Base-by-base conservation (phyloP, 495 filamentous ascomycete genomes). In the Penicillium canariense region DNA sequence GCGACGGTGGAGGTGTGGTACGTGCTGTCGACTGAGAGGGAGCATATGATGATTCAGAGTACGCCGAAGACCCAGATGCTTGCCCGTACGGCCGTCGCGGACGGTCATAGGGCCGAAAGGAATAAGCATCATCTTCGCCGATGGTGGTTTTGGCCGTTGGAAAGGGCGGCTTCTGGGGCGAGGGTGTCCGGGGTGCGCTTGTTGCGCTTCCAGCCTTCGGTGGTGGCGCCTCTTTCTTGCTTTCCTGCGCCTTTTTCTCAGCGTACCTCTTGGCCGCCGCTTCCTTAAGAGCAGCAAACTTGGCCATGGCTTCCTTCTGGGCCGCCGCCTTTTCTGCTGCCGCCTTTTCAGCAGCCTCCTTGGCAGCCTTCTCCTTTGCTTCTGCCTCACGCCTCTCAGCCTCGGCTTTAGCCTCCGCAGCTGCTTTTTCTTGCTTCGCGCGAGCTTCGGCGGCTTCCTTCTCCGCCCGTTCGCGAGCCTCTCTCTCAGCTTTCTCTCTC, bases 41-140 rank as follows among this genome's bases (percentile, higher is more conserved):
- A 2, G 89, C 85, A 66, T 90, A 96, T 10, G 89, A 93, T 22
- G 88, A 90, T 63, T 92, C 89, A 32, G 90, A 94, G 58, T 85
- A 86, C 27, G 86, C 76, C 9, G 88, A 88, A 4, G 85, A 85
- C 48, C 77, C 82, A 50, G 66, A 74, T 31, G 69, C 68, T 20
- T 62, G 63, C 10, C 61, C 74, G 47, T 77, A 75, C 7, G 73
- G 76, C 28, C 78, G 74, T 66, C 85, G 84, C 9, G 87, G 82
- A 51, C 81, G 81, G 67, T 95, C 89, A 73, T 95, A 94, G 3
- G 91, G 90, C 14, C 89, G 84, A 76, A 83, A 96, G 3, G 90
- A 91, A 66, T 90, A 84, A 1, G 79, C 77, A 53, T 82, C 77
- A 48, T 87, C 86, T 46, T 85, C 81, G 15, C 83, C 84, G 15